Conservation (phyloP, 2,329 filamentous ascomycete species). For the Fusarium sp. region DNA sequence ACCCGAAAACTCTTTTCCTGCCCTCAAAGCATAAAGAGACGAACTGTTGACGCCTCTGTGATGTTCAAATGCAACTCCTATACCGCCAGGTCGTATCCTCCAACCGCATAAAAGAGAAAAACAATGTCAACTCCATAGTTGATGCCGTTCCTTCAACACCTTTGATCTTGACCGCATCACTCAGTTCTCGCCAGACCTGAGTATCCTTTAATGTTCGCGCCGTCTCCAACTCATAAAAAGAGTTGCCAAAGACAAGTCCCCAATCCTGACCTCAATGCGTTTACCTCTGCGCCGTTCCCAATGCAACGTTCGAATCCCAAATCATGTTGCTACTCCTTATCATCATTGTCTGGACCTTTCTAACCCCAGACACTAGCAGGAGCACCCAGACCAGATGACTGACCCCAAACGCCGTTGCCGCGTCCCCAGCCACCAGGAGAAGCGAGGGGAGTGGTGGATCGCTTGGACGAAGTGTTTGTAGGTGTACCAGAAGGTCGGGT, state of each 20-base stretch:
- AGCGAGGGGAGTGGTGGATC: constrained; percentile 89
- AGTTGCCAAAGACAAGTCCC: constrained; percentile 19
- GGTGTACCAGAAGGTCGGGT: constrained; percentile 78
- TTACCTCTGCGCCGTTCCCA: constrained; percentile 44
- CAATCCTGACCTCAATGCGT: constrained; percentile 38
- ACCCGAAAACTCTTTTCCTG: constrained; percentile 28
- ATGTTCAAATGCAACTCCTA: constrained; percentile 46
- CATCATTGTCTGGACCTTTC: neutral
- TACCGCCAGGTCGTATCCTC: constrained; percentile 38
- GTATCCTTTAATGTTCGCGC: constrained; percentile 24
- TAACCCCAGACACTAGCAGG: constrained; percentile 97
- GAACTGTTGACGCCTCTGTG: constrained; percentile 41
- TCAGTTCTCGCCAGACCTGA: constrained; percentile 37
- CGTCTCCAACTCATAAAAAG: constrained; percentile 15
- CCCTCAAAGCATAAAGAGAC: constrained; percentile 41
- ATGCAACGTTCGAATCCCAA: constrained; percentile 42
- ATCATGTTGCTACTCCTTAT: constrained; percentile 13
- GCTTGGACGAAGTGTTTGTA: constrained; percentile 70
- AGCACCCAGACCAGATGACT: constrained; percentile 82
- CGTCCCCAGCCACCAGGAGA: constrained; percentile 88
- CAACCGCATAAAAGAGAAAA: constrained; percentile 37
- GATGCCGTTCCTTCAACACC: constrained; percentile 43
- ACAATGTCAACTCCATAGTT: constrained; percentile 44
- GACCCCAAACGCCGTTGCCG: constrained; percentile 86
- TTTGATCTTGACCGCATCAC: constrained; percentile 34